Evolutionary conservation across 805 yeast genomes (phyloP).

Genomic region (Hanseniaspora occidentalis): DNA sequence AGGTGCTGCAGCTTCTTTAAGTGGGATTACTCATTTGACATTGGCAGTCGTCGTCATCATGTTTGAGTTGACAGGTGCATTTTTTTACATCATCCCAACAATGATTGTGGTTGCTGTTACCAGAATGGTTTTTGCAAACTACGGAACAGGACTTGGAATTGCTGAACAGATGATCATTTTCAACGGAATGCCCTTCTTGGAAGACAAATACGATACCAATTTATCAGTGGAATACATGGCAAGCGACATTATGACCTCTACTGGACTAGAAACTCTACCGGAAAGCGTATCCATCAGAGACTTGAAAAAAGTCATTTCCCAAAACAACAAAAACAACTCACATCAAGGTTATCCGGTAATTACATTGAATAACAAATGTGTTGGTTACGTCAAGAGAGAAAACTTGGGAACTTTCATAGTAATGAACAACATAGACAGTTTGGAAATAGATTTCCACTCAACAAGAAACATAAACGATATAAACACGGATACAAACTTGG

Average conservation of each 20-base stretch:
- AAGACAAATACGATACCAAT: conserved; percentile 49
- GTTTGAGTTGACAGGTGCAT: conserved; percentile 95
- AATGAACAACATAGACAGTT: conserved; percentile 1
- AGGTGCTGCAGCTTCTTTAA: conserved; percentile 91
- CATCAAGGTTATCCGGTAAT: conserved; percentile 23
- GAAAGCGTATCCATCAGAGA: conserved; percentile 14
- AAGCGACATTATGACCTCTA: conserved; percentile 17
- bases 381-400: conserved; percentile 7
- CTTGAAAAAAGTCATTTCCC: conserved; percentile 2
- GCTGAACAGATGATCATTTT: conserved; percentile 90
- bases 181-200: conserved; percentile 75
- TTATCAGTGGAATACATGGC: conserved; percentile 49
- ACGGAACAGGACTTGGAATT: conserved; percentile 70
- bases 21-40: conserved; percentile 89
- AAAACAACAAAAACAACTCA: background rate
- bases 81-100: conserved; percentile 82
- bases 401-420: conserved; percentile 6
- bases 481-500: no score
- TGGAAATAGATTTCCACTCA: conserved; percentile 1
- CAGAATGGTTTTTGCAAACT: conserved; percentile 59
- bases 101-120: conserved; percentile 93
- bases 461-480: no score
- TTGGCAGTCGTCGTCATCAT: conserved; percentile 89
- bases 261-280: conserved; percentile 16
- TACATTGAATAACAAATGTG: conserved; percentile 12